Evolutionary conservation across 345 rosid genomes (phyloP), one percentile per base, ranked within the genome.

Genomic region (Ceriops tagal): DNA sequence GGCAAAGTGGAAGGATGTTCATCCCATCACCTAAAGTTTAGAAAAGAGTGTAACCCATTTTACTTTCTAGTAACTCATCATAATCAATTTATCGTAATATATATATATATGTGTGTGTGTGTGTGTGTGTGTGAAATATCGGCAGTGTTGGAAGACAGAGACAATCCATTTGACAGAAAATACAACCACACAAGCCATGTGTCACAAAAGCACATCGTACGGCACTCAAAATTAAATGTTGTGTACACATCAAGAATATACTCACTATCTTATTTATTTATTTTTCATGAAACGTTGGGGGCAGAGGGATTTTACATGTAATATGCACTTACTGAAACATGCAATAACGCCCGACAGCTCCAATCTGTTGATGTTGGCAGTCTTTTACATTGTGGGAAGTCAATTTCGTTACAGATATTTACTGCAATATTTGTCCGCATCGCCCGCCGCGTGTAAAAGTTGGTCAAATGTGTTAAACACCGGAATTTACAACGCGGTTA

Each of bases 1-100:
- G 96, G 88, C 98, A 93, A 91, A 90, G 89, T 89, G 96, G 96
- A 89, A 84, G 97, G 75, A 89, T 87, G 89, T 89, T 91, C 86
- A 90, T 89, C 86, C 92, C 86, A 86, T 85, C 92, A 82, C 78
- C 77, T 86, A 87, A 78, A 89, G 85, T 78, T 80, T 71, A 65
- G 39, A 71, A 71, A 68, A 80, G 34, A 77, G 28, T 47, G 46
- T 13, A 47, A 69, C 80, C 80, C 83, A 79, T 83, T 87, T 86
- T 84, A 88, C 90, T 86, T 81, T 83, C 60, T 35, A 34, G 55
- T 71, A 32, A 49, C 79, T 80, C 89, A 82, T 86, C 87, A 83
- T 83, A 58, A 67, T 65, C 77, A 79, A 63, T 88, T 84, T 71
- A 83, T 88, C 77, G 83, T 85, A 79, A 82, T 61, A 34, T 72